Evolutionary conservation across 371 early-diverging fungal species (phyloP).

Genomic region (Saksenaea vasiformis): DNA sequence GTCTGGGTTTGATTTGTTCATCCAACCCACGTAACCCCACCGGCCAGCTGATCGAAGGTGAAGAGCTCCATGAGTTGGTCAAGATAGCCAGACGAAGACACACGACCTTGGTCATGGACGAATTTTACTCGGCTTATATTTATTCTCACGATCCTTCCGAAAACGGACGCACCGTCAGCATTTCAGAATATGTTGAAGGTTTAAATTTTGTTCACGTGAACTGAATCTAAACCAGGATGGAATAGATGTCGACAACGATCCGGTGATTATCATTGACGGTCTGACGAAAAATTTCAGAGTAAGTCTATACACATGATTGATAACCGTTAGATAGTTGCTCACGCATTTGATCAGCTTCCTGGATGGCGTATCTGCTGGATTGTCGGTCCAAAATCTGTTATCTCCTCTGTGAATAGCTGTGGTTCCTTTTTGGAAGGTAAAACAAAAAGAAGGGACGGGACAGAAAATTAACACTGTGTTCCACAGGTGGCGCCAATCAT

Average conservation of each 20-base stretch:
- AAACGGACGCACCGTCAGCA: constrained; percentile 43
- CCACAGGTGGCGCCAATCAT: constrained; percentile 50
- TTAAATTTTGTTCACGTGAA: constrained; percentile 1
- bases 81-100: constrained; percentile 38
- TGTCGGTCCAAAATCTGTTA: constrained; percentile 46
- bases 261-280: constrained; percentile 49
- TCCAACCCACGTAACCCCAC: constrained; percentile 56
- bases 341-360: constrained; percentile 28
- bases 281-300: constrained; percentile 49
- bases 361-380: constrained; percentile 59
- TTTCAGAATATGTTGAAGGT: constrained; percentile 44
- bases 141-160: constrained; percentile 38
- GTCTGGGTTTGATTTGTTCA: constrained; percentile 44
- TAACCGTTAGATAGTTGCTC: neutral
- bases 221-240: too few species aligned
- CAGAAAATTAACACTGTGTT: neutral
- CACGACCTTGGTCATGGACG: constrained; percentile 50
- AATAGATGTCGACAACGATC: constrained; percentile 47
- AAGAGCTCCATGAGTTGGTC: constrained; percentile 39
- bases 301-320: neutral
- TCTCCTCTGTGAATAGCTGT: constrained; percentile 45
- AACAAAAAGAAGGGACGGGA: neutral
- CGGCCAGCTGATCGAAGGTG: constrained; percentile 47
- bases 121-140: constrained; percentile 54
- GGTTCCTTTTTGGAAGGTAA: constrained; percentile 50